Conservation (phyloP, 768 basidiomycete genomes). For the Rhodotorula taiwanensis region DNA sequence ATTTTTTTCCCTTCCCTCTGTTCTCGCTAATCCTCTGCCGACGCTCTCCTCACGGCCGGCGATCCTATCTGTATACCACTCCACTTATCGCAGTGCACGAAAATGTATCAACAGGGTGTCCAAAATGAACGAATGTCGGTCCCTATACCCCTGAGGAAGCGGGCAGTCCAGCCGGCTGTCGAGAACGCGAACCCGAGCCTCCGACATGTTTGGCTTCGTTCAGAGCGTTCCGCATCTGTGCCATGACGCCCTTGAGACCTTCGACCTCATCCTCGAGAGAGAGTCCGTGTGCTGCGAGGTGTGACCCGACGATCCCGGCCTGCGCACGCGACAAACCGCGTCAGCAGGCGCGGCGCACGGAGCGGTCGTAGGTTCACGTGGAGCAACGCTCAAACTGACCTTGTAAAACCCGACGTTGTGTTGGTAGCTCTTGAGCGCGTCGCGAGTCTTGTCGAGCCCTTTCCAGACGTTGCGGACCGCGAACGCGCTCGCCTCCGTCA, state of each 20-base stretch:
- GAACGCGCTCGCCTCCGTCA: conserved; percentile 32
- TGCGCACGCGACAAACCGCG: too few species aligned
- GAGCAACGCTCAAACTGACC: conserved; percentile 6
- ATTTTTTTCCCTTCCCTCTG: too few species aligned
- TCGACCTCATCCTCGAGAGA: conserved; percentile 38
- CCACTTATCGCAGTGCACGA: too few species aligned
- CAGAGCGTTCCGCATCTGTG: conserved; percentile 33
- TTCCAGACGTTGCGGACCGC: conserved; percentile 27
- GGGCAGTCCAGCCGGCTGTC: too few species aligned
- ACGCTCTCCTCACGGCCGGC: too few species aligned
- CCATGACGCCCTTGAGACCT: conserved; percentile 30
- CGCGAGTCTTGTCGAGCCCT: conserved; percentile 37
- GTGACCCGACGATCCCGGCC: conserved; percentile 40
- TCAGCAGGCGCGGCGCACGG: not conserved
- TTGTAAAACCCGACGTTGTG: conserved; percentile 31
- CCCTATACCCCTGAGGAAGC: too few species aligned
- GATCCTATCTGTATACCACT: too few species aligned
- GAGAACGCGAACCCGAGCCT: too few species aligned
- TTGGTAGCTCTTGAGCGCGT: conserved; percentile 26
- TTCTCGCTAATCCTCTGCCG: too few species aligned
- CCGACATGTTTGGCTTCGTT: conserved; percentile 14
- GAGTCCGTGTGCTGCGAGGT: conserved; percentile 32
- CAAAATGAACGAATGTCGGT: too few species aligned
- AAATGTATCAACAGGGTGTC: too few species aligned
- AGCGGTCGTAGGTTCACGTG: not conserved